Evolutionary conservation across 2,329 filamentous ascomycete species (phyloP), one percentile per base, ranked within the genome.

Genomic region (Alternaria dauci): DNA sequence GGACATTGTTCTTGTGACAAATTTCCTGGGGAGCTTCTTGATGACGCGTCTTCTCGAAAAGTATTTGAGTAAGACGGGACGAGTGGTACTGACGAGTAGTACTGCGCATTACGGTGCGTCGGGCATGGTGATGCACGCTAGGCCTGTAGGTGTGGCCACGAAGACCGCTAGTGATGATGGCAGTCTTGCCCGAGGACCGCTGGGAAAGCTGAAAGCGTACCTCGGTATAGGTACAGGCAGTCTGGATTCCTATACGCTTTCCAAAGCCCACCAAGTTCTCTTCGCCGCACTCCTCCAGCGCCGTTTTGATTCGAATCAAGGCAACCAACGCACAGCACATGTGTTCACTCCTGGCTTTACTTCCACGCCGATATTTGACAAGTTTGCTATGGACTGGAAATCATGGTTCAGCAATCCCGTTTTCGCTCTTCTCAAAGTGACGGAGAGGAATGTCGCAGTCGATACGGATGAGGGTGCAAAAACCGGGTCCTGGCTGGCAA

Each of bases 211-310:
- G 6, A 47, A 48, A 8, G 25, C 16, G 5, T 41, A 32, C 2
- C 9, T 42, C 23, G 58, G 47, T 16, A n/a, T 53, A 7, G 30
- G 9, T 26, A 23, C 62, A 14, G 34, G 52, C 48, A 25, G 38
- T 32, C n/a, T 51, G 2, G 41, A 53, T 2, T 57, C 53, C 1
- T 68, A 67, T 36, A 36, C 28, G 2, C 39, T 57, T 9, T 59
- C 60, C 8, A 68, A 68, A 52, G 61, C 63, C 11, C 53, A 65
- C 23, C 67, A 68, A 42, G 58, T 68, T 2, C 60, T 70, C 18
- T 60, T 67, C 18, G 60, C 62, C 0, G 23, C 39, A 8, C 42
- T 64, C 2, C 50, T 67, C 6, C 67, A 70, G 41, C 14, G 12
- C 1, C 60, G 57, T 25, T 68, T 68, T 8, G 39, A 57, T 12